A percentile compares a stretch with the other conserved stretches of the same genome.
Evolutionary conservation across 164 flowering plant genomes (phyloP).

Genomic region (Tinospora cordifolia): DNA sequence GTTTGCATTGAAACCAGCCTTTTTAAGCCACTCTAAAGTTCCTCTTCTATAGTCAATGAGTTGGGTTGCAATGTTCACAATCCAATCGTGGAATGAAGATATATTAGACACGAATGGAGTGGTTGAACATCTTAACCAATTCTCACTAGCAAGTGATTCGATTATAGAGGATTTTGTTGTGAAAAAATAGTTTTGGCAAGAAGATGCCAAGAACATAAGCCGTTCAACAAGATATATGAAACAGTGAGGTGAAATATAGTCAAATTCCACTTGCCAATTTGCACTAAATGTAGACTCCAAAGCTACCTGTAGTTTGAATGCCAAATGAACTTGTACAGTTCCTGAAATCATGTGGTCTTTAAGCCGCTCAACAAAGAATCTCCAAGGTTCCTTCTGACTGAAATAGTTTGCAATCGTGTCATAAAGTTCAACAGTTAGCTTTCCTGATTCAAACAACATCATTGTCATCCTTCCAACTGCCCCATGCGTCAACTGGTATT

Average conservation of each 20-base stretch:
- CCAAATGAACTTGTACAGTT: slow-evolving; percentile 7
- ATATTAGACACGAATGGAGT: not conserved
- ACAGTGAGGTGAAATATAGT: slow-evolving; percentile 51
- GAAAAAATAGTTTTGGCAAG: slow-evolving; percentile 19
- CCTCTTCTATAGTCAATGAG: slow-evolving; percentile 20
- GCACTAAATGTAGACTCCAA: slow-evolving; percentile 28
- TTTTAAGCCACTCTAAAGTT: slow-evolving; percentile 38
- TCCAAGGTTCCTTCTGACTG: too few relatives aligned
- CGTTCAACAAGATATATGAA: slow-evolving; percentile 56
- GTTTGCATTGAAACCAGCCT: slow-evolving; percentile 13
- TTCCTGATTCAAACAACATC: slow-evolving; percentile 40
- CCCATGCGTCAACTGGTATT: slow-evolving; percentile 32
- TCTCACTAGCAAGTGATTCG: slow-evolving; percentile 34
- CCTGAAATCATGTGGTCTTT: slow-evolving; percentile 10
- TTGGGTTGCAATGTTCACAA: slow-evolving; percentile 11
- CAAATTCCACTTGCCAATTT: slow-evolving; percentile 30
- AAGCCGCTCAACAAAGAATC: slow-evolving; percentile 25
- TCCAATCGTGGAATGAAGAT: slow-evolving; percentile 10
- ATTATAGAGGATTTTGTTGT: slow-evolving; percentile 42
- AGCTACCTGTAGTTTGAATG: slow-evolving; percentile 24
- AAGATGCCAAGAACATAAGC: slow-evolving; percentile 33
- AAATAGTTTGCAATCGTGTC: too few relatives aligned
- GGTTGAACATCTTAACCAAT: slow-evolving; percentile 9
- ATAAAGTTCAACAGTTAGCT: too few relatives aligned
- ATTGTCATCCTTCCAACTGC: slow-evolving; percentile 41